Base-by-base conservation (phyloP, 805 yeast genomes). In the Barnettozyma sucrosica region DNA sequence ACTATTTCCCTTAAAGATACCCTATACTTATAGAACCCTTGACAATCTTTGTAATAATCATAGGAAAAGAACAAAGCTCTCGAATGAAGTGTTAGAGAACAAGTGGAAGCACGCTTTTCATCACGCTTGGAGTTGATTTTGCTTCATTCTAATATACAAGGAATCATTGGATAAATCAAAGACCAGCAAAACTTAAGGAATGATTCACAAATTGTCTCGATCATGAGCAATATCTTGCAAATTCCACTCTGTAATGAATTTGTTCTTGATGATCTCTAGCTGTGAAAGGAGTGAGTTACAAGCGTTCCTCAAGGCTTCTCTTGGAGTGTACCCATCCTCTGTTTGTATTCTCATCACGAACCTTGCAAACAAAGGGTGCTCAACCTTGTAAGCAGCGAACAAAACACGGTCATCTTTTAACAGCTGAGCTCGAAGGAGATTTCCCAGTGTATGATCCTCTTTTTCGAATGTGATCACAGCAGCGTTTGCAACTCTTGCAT, bases 381-480 rank as follows among this genome's bases (percentile, higher is more conserved):
- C 98, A 39, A 93, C 89, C 66, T 93, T 93, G 74, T 93, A 93
- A 32, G 98, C 99, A 39, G 96, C 98, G 65, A 90, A 93, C 32
- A 93, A 65, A n/a, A 93, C 99, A 55, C 83, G 81, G 43, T 82
- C 81, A 65, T 93, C 98, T 61, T 81, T 82, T 51, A 89, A 75
- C 48, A 93, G 77, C 64, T 92, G 96, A 25, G 90, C 82, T 63
- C 96, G 79, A 51, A 93, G 75, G 58, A 93, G 67, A 65, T 93
- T 93, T 24, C 96, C 99, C 50, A 93, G 74, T 4, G 99, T 93
- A 64, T 93, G 99, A 66, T 93, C 99, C 66, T 93, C 99, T 64
- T 96, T 84, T 67, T 93, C 98, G 57, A 93, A 89, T 52, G 88
- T 89, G 56, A 93, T 77, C 51, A 90, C 80, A 41, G 95, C 90